phyloP scores from a whole-genome alignment of 352 stramenopile species.

The Globisporangium solare region DNA sequence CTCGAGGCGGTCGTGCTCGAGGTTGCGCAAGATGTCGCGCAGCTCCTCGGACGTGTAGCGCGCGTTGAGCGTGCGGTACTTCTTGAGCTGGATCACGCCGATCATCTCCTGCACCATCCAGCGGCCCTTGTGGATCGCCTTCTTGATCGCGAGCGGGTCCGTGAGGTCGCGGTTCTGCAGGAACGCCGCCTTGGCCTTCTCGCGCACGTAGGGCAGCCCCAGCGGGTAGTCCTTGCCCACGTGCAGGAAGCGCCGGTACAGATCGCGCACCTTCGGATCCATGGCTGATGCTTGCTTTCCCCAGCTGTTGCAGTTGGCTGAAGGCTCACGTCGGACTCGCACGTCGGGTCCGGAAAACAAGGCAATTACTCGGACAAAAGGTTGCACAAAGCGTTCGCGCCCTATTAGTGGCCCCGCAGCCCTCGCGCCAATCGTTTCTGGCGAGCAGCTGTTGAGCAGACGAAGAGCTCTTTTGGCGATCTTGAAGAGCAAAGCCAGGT shows the following conservation, averaged over 20 bases:
- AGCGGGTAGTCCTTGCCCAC: constrained; percentile 95
- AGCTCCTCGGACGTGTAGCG: constrained; percentile 87
- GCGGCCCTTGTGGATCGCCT: constrained; percentile 89
- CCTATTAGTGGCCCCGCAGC: neutral
- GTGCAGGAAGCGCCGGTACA: constrained; percentile 94
- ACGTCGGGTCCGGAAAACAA: no score
- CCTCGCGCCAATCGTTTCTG: constrained; percentile 6
- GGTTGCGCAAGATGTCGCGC: constrained; percentile 27
- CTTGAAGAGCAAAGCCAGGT: constrained; percentile 1
- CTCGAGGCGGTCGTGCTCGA: constrained; percentile 2
- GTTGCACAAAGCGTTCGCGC: constrained; percentile 10
- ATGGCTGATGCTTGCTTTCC: constrained; percentile 38
- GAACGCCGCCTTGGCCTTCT: constrained; percentile 90
- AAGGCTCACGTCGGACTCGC: no score
- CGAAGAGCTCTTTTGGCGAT: neutral
- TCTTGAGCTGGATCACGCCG: constrained; percentile 97
- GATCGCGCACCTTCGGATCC: constrained; percentile 91
- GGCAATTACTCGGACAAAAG: neutral
- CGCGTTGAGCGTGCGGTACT: constrained; percentile 93
- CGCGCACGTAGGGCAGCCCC: constrained; percentile 88
- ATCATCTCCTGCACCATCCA: constrained; percentile 96
- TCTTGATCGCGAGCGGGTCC: constrained; percentile 52
- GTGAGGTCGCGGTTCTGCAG: constrained; percentile 77
- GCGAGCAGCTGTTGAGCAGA: no score
- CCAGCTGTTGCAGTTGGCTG: no score